Conservation (phyloP, 2,329 filamentous ascomycete species). For the Metarhizium guizhouense region DNA sequence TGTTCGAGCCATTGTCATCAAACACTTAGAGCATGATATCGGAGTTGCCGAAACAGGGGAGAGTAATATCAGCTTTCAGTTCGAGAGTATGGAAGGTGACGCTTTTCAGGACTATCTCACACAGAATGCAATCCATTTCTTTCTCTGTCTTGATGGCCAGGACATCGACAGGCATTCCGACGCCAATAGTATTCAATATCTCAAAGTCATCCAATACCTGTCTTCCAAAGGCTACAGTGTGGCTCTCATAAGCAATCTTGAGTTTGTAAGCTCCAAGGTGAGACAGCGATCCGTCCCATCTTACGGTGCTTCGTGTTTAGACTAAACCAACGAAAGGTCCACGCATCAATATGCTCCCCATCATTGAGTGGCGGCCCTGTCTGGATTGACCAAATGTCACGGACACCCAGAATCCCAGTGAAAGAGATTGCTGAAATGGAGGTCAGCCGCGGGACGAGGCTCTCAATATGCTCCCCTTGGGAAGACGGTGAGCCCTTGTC, state of each 20-base stretch:
- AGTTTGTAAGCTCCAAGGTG: constrained; percentile 57
- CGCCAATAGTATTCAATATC: not conserved
- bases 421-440: not conserved
- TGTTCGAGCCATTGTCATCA: constrained; percentile 53
- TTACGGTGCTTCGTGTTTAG: not conserved
- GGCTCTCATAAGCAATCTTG: constrained; percentile 53
- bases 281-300: not conserved
- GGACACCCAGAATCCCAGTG: not conserved
- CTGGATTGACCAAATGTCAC: not conserved
- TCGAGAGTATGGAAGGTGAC: constrained; percentile 35
- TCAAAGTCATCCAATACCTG: constrained; percentile 38
- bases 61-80: constrained; percentile 20
- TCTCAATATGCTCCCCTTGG: constrained; percentile 9
- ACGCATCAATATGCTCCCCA: not conserved
- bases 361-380: not conserved
- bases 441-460: not conserved
- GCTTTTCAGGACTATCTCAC: constrained; percentile 48
- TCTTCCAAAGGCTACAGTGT: constrained; percentile 49
- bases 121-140: constrained; percentile 50
- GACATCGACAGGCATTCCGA: constrained; percentile 22
- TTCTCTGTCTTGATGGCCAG: constrained; percentile 59
- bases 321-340: not conserved
- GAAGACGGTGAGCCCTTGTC: constrained; percentile 5
- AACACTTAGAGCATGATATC: constrained; percentile 40
- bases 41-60: constrained; percentile 14